Evolutionary conservation across 345 rosid genomes (phyloP).

Genomic region (Brassica juncea): DNA sequence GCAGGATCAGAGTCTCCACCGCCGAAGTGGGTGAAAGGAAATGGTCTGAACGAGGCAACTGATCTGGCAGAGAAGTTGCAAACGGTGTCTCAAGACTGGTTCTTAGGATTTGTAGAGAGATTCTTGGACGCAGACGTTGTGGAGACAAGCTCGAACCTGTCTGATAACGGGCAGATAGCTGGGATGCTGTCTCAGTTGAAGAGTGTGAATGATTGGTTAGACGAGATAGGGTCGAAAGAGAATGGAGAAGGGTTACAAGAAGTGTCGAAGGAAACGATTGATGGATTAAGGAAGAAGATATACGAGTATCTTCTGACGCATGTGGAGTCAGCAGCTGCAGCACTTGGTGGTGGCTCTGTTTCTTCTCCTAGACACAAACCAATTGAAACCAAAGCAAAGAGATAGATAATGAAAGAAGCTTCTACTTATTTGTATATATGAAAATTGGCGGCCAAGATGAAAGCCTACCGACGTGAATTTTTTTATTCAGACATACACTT

Average conservation of each 20-base stretch:
- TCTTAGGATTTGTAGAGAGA: constrained; percentile 80
- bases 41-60: constrained; percentile 64
- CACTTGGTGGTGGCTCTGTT: constrained; percentile 72
- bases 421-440: background rate
- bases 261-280: constrained; percentile 63
- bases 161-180: constrained; percentile 79
- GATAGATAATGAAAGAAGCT: constrained; percentile 7
- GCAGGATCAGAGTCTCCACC: constrained; percentile 47
- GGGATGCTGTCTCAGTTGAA: constrained; percentile 92
- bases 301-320: constrained; percentile 87
- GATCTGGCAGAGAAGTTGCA: constrained; percentile 75
- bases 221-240: constrained; percentile 65
- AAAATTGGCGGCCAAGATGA: background rate
- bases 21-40: constrained; percentile 74
- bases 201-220: constrained; percentile 95
- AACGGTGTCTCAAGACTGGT: constrained; percentile 89
- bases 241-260: constrained; percentile 53
- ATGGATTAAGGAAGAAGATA: constrained; percentile 82
- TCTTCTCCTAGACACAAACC: constrained; percentile 48
- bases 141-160: constrained; percentile 47
- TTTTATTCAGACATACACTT: background rate
- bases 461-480: background rate
- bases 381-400: constrained; percentile 54
- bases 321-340: constrained; percentile 94
- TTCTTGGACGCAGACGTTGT: constrained; percentile 83